Base-by-base conservation (phyloP, 192 early-diverging fungal species). In the Rhizophlyctis rosea region DNA sequence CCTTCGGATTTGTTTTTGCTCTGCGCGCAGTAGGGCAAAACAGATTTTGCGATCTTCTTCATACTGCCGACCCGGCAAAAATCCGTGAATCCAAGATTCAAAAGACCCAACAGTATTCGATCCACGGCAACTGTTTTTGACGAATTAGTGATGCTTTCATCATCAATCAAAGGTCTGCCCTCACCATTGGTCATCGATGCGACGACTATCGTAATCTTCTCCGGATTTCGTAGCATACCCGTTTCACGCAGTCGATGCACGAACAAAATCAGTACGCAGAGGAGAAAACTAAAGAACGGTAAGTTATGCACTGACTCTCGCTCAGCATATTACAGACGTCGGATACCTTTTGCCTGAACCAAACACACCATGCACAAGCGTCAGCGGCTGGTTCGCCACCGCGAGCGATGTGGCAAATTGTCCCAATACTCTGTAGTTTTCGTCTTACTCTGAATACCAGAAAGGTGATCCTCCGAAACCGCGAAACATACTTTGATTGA, bases 101-200 rank as follows among this genome's bases (percentile, higher is more conserved):
- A 34, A 21, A 81, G 59, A 9, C 55, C 57, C 33, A 47, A 31
- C 21, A 81, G 50, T 33, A 81, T 79, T 29, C 76, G 59, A 61
- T 81, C 79, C 3, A 81, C 79, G 23, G 79, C 79, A 25, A 81
- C 76, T 74, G 50, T 34, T n/a, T n/a, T n/a, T n/a, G n/a, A 69
- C 18, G 54, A 25, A 34, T 28, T 53, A 18, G 39, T 7, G 50
- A 55, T 71, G 1, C 5, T 55, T 11, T 18, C 39, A 44, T 44
- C 39, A 44, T 44, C 39, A 44, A 13, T 44, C 18, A 34, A 29
- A 11, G 3, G n/a, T 32, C 24, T 25, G 16, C 24, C 23, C 50
- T 9, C 54, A 76, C 72, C 74, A 61, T 81, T 81, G 7, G 75
- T 80, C 74, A 77, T 81, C 11, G 74, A 73, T 7, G 73, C 58